Conservation (phyloP, 345 rosid species). For the Salix purpurea region DNA sequence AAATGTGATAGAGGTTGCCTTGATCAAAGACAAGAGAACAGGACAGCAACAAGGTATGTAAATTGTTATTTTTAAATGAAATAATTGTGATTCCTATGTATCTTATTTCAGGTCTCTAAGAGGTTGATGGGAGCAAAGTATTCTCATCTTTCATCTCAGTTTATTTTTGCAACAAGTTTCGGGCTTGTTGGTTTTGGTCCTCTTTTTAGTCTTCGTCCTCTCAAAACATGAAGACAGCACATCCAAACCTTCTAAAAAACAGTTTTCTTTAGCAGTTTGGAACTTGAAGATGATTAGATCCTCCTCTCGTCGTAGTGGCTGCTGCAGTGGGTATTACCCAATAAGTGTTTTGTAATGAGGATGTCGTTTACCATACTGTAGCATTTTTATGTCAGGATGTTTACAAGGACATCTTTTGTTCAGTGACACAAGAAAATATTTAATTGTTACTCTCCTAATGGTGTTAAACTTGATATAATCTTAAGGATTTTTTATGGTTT, state of each 20-base stretch:
- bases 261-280: conserved; percentile 38
- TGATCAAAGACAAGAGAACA: conserved; percentile 91
- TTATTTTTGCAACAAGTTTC: conserved; percentile 65
- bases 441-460: conserved; percentile 17
- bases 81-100: conserved; percentile 41
- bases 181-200: conserved; percentile 63
- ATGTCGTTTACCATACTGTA: conserved; percentile 42
- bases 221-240: conserved; percentile 56
- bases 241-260: conserved; percentile 45
- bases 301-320: conserved; percentile 45
- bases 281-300: conserved; percentile 44
- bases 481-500: conserved; percentile 23
- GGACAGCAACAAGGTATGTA: conserved; percentile 94
- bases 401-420: conserved; percentile 45
- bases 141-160: conserved; percentile 74
- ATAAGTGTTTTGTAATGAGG: conserved; percentile 33
- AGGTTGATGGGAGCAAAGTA: conserved; percentile 90
- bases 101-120: conserved; percentile 77
- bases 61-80: conserved; percentile 32
- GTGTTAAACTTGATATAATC: conserved; percentile 22
- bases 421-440: conserved; percentile 20
- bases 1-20: conserved; percentile 85
- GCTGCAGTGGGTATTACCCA: conserved; percentile 43
- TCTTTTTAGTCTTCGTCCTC: conserved; percentile 37
- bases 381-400: conserved; percentile 38